Evolutionary conservation across 148 eudicot genomes (phyloP), one percentile per base, ranked within the genome.

Genomic region (Fagopyrum tataricum): DNA sequence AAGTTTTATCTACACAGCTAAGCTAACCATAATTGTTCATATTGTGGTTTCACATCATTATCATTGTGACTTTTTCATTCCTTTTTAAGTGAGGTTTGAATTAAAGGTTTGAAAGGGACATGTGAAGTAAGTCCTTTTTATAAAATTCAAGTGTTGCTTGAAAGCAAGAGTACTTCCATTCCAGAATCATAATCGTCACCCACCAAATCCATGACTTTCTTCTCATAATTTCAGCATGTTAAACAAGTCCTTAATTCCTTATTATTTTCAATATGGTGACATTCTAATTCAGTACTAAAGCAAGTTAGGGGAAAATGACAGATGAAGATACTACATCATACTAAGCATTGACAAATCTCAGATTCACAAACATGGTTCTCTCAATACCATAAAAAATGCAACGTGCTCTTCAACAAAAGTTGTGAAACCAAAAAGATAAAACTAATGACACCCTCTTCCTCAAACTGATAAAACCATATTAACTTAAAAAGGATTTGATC

Each of bases 341-440:
- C 67, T 61, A 26, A 24, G 4, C 17, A 24, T 11, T 52, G n/a
- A 52, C 21, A 56, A 21, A 56, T 56, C n/a, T 64, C 44, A 64
- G 69, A 39, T 64, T 64, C 69, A 64, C 69, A 64, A 64, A 64
- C 42, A 64, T 15, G 44, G 37, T 31, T 31, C n/a, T 64, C 69
- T 37, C 69, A 64, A 43, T 64, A 64, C 15, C 43, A 62, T 61
- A 61, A 61, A 64, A 64, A 52, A 61, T 31, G 37, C 15, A n/a
- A 64, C 15, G 44, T 3, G n/a, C 69, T 64, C 43, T 64, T 64
- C 18, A 64, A 64, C 44, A 64, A 14, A 31, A 31, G 26, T 37
- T 13, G 69, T 37, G 41, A 39, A 61, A 59, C 39, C 24, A 37
- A 59, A 59, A 59, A 59, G 7, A 5, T 37, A 39, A 21, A 59